These are phyloP conservation scores for Melanogaster broomeanus DNA, from an alignment of 768 basidiomycete species.

Conservation along the genomic window DNA sequence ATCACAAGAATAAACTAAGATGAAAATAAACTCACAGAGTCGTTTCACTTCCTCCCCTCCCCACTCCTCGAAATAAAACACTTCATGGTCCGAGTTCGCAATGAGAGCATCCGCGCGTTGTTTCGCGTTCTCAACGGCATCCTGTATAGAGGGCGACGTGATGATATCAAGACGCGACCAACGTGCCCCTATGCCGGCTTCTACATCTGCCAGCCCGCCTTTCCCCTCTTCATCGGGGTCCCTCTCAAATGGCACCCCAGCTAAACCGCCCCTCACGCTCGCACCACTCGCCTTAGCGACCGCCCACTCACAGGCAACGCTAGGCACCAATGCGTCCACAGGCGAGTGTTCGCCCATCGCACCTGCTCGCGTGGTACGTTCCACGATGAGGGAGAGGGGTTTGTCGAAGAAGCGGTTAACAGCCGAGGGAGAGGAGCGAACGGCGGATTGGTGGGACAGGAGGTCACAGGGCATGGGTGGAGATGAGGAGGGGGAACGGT, in stretches of 20 bases:
- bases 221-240: background rate
- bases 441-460: conserved; percentile 75
- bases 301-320: conserved; percentile 82
- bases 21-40: conserved; percentile 51
- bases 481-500: conserved; percentile 8
- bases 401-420: conserved; percentile 93
- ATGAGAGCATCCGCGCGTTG: conserved; percentile 58
- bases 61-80: conserved; percentile 80
- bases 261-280: conserved; percentile 52
- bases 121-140: conserved; percentile 61
- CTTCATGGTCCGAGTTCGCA: conserved; percentile 79
- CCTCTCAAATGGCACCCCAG: conserved; percentile 27
- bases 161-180: conserved; percentile 79
- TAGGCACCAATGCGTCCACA: conserved; percentile 87
- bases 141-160: conserved; percentile 55
- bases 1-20: too few species aligned
- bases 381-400: conserved; percentile 77
- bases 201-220: conserved; percentile 3
- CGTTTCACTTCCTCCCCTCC: conserved; percentile 87
- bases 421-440: conserved; percentile 65
- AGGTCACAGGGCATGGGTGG: conserved; percentile 33
- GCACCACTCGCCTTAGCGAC: conserved; percentile 39
- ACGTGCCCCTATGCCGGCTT: conserved; percentile 17
- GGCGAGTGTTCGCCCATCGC: conserved; percentile 91
- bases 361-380: conserved; percentile 81